Evolutionary conservation across 2,329 filamentous ascomycete species (phyloP), one percentile per base, ranked within the genome.

Genomic region (Sclerotinia nivalis): DNA sequence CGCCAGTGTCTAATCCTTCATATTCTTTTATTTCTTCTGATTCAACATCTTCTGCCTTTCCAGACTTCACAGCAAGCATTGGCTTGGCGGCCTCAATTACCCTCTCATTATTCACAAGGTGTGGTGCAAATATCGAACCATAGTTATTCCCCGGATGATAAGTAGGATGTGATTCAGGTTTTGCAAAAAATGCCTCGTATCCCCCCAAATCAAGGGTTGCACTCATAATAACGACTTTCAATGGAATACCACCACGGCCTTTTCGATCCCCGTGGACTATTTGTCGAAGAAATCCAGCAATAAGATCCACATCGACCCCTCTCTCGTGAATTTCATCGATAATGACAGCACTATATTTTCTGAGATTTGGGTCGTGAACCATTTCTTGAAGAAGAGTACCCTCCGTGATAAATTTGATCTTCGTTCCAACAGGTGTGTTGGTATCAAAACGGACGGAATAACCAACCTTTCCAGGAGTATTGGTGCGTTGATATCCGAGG

Each of bases 311-410:
- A 78, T 98, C 96, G 31, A 98, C 88, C 74, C 94, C 97, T 75
- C 96, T 86, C 82, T 99, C 96, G 82, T 99, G 96, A 18, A 99
- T 96, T 80, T 99, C 96, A 80, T 99, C 96, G 10, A 99, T 93
- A 25, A 99, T 86, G 0, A 99, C 86, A 4, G 91, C 93, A 76
- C 93, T 97, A 78, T 99, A 99, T 77, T 92, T 89, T 45, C 86
- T 87, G 77, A 99, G 84, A 76, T 89, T 85, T 1, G 93, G 92
- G 79, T 99, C 96, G 67, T 91, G 87, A 71, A 99, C 81, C 80
- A 99, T 90, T 80, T 99, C 96, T 79, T 98, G 94, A 20, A 99
- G 84, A 66, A 99, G 84, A 90, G 97, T 98, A 76, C 96, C 96
- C 80, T 99, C 96, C 0, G 96, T 99, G 73, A 99, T 83, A 76